A percentile compares a stretch with the other conserved stretches of the same genome.
Conservation (phyloP, 495 filamentous ascomycete genomes). For the Evansstolkia leycettana region DNA sequence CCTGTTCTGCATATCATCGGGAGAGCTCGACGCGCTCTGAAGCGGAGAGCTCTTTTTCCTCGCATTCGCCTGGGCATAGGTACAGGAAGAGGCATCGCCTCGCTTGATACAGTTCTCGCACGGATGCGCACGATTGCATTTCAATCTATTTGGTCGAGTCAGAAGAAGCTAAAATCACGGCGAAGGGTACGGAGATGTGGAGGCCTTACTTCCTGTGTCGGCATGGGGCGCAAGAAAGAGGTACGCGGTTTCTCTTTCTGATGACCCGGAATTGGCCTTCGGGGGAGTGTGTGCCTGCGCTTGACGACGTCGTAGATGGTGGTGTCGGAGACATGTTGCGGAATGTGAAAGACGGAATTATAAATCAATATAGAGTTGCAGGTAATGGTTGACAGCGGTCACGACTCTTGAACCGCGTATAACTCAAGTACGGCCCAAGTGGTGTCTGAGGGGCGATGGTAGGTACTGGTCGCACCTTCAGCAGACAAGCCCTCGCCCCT, state of each 20-base stretch:
- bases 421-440: no score
- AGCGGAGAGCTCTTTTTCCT: conserved; percentile 65
- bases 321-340: conserved; percentile 77
- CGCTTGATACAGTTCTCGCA: conserved; percentile 95
- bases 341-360: neutral
- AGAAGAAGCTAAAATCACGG: conserved; percentile 2
- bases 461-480: no score
- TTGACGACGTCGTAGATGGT: conserved; percentile 73
- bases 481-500: no score
- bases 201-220: conserved; percentile 88
- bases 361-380: no score
- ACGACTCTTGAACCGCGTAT: no score
- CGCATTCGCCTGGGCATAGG: conserved; percentile 68
- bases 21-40: conserved; percentile 42
- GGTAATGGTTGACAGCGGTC: no score
- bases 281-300: conserved; percentile 62
- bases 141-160: conserved; percentile 47
- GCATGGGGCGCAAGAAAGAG: conserved; percentile 88
- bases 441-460: no score
- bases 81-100: conserved; percentile 71
- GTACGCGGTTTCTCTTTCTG: conserved; percentile 87
- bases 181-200: conserved; percentile 7
- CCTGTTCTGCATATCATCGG: conserved; percentile 98
- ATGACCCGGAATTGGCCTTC: conserved; percentile 82
- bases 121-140: conserved; percentile 86